Conservation (phyloP, 768 basidiomycete species). For the Boletus tomentosulus region DNA sequence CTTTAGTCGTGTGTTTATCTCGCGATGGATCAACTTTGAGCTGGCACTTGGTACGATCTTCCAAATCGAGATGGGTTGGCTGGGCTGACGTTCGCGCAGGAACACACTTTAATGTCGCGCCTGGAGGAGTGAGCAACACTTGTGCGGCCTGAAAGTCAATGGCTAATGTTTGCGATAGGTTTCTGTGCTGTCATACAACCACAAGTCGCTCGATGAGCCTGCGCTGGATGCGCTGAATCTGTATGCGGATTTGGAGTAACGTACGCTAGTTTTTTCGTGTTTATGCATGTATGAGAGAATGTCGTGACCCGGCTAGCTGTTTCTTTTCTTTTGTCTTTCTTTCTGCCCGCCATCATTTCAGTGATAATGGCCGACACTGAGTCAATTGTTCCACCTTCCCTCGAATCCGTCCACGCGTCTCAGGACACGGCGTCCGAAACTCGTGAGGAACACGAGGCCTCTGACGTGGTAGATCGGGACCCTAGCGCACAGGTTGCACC, state of each 20-base stretch:
- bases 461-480: constrained; percentile 32
- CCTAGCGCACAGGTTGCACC: constrained; percentile 16
- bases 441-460: constrained; percentile 38
- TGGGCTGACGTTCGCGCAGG: constrained; percentile 36
- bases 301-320: constrained; percentile 10
- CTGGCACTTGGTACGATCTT: constrained; percentile 46
- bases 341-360: constrained; percentile 13
- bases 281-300: constrained; percentile 17
- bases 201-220: constrained; percentile 73
- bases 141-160: background rate
- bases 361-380: constrained; percentile 39
- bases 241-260: constrained; percentile 41
- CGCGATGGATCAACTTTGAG: constrained; percentile 77
- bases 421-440: constrained; percentile 21
- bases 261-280: constrained; percentile 11
- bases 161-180: constrained; percentile 43
- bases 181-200: constrained; percentile 80
- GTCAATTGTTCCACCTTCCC: constrained; percentile 16
- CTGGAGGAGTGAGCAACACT: constrained; percentile 59
- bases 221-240: constrained; percentile 72
- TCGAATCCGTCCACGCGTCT: constrained; percentile 20
- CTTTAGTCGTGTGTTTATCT: constrained; percentile 68
- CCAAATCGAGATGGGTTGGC: background rate
- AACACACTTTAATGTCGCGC: constrained; percentile 79
- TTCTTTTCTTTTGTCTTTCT: constrained; percentile 8